Conservation (phyloP, 1,139 yeast genomes). For the Suhomyces bolitotheri region DNA sequence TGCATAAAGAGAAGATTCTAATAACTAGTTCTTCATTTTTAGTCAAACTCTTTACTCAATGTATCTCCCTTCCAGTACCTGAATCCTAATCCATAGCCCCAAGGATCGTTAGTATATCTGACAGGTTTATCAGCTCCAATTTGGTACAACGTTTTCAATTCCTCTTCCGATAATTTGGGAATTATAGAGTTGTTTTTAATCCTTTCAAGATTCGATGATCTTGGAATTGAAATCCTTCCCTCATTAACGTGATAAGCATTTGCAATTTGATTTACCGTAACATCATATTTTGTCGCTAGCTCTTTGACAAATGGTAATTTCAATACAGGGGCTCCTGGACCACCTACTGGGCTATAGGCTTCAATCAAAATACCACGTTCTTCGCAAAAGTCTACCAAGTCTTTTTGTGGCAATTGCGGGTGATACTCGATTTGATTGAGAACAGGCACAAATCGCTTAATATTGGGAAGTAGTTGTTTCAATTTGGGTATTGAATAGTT, state of each 20-base stretch:
- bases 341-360: slow-evolving; percentile 41
- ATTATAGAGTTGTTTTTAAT: slow-evolving; percentile 32
- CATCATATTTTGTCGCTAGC: slow-evolving; percentile 34
- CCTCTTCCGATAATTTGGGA: slow-evolving; percentile 45
- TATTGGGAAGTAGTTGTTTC: slow-evolving; percentile 27
- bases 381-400: slow-evolving; percentile 30
- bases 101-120: slow-evolving; percentile 35
- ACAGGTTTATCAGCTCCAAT: slow-evolving; percentile 47
- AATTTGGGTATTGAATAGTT: slow-evolving; percentile 33
- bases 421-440: slow-evolving; percentile 42
- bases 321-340: slow-evolving; percentile 38
- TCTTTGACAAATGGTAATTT: slow-evolving; percentile 32
- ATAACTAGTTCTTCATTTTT: too few relatives aligned
- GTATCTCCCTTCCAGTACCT: slow-evolving; percentile 39
- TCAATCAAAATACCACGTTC: slow-evolving; percentile 27
- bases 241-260: slow-evolving; percentile 41
- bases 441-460: slow-evolving; percentile 31
- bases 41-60: slow-evolving; percentile 16
- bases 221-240: slow-evolving; percentile 35
- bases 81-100: slow-evolving; percentile 43
- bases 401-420: slow-evolving; percentile 42
- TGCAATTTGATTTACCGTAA: slow-evolving; percentile 35
- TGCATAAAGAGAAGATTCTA: too few relatives aligned
- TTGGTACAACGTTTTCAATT: slow-evolving; percentile 40
- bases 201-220: slow-evolving; percentile 41